Evolutionary conservation across 1,284 basidiomycete species (phyloP), one percentile per base, ranked within the genome.

Genomic region (Trametes hirsuta): DNA sequence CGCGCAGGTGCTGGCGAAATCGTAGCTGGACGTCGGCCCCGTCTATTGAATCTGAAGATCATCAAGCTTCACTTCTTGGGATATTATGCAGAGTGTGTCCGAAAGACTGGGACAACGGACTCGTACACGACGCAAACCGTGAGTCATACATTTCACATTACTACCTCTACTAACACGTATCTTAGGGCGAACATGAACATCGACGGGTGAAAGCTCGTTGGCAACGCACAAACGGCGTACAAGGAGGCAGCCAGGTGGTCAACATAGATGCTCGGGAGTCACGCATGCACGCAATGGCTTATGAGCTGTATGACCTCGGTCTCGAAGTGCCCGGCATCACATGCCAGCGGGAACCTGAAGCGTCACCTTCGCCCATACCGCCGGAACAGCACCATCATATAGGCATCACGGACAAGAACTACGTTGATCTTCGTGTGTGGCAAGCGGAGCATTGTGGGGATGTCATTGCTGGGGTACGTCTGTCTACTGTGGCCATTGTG

Each of bases 51-150:
- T 40, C 36, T 70, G 21, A 42, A 52, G 6, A 65, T 61, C 14
- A 58, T 47, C 48, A 70, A 71, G 45, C n/a, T 62, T 0, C 69
- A 71, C 51, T 47, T 59, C 6, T 44, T 70, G 1, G 68, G 65
- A 0, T 57, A 71, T 42, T 68, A 66, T 45, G 47, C 56, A 0
- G 9, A 5, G 1, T 36, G 41, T 6, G 67, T 72, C 18, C n/a
- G 42, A n/a, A 6, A 50, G 11, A 66, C 52, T 30, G 70, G 71
- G 0, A 66, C 69, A 9, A 67, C 67, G 0, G 70, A 72, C 34
- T 64, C 61, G 2, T 74, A 70, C 58, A 66, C 65, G 1, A 73
- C 74, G 0, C 66, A 72, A 36, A 59, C 58, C 2, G 74, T 75
- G 53, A 35, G 47, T 18, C 4, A 8, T 30, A 4, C 8, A 30